Percentiles rank a stretch among this genome's conserved stretches.
Evolutionary conservation across 1,284 basidiomycete genomes (phyloP).

Genomic region (Kalmanozyma brasiliensis): DNA sequence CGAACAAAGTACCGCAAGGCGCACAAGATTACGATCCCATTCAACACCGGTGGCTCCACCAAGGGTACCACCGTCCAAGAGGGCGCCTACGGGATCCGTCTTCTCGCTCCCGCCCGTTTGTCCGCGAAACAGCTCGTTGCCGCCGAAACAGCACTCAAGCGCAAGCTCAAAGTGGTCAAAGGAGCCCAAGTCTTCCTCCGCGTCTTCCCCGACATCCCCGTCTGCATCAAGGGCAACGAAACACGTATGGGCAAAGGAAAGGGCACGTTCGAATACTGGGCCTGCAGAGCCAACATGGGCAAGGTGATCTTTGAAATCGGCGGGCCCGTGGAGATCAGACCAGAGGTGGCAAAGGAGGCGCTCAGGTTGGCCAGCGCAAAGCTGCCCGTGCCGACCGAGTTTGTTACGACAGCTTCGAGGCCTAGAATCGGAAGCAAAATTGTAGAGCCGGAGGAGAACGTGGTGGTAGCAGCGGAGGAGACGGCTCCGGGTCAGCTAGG

Average conservation of each 20-base stretch:
- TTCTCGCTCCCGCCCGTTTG: slow-evolving; percentile 85
- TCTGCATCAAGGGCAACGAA: slow-evolving; percentile 98
- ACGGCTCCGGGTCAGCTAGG: neutral
- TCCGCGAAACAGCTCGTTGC: slow-evolving; percentile 89
- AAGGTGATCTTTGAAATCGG: slow-evolving; percentile 95
- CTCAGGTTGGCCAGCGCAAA: slow-evolving; percentile 89
- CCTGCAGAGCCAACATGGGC: slow-evolving; percentile 90
- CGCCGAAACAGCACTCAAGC: slow-evolving; percentile 86
- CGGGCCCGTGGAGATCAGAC: slow-evolving; percentile 82
- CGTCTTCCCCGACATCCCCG: slow-evolving; percentile 95
- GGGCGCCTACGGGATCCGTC: slow-evolving; percentile 90
- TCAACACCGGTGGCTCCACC: slow-evolving; percentile 80
- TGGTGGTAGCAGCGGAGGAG: neutral
- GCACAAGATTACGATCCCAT: slow-evolving; percentile 81
- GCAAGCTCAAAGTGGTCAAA: slow-evolving; percentile 90
- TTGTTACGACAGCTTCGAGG: slow-evolving; percentile 78
- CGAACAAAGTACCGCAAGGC: slow-evolving; percentile 83
- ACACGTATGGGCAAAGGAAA: slow-evolving; percentile 99
- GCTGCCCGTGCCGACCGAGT: slow-evolving; percentile 88
- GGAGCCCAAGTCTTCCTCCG: slow-evolving; percentile 87
- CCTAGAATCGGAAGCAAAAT: slow-evolving; percentile 78
- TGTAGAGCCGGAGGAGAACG: slow-evolving; percentile 5
- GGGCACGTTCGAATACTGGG: slow-evolving; percentile 97
- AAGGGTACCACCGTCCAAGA: slow-evolving; percentile 92
- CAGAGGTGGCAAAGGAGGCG: slow-evolving; percentile 91